Evolutionary conservation across 805 yeast genomes (phyloP).

Genomic region (Yamadazyma sp.): DNA sequence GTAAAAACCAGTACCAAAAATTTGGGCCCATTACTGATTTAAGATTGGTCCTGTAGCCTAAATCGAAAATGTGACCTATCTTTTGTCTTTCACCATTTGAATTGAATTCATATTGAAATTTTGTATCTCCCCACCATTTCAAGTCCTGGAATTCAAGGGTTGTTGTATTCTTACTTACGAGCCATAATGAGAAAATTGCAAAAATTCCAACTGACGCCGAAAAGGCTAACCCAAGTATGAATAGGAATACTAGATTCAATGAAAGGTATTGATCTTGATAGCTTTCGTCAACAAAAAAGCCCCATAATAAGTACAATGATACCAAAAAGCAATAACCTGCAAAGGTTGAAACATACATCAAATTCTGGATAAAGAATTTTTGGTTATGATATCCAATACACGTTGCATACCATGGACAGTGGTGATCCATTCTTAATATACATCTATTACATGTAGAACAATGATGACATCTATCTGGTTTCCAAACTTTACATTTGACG

Average conservation of each 20-base stretch:
- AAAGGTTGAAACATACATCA: constrained; percentile 52
- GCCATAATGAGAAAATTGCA: constrained; percentile 53
- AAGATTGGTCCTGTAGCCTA: constrained; percentile 69
- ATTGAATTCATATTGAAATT: constrained; percentile 33
- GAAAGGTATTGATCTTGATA: constrained; percentile 44
- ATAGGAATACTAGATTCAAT: constrained; percentile 57
- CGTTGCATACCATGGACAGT: constrained; percentile 87
- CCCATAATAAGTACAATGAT: constrained; percentile 42
- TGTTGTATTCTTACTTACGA: constrained; percentile 63
- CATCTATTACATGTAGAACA: constrained; percentile 50
- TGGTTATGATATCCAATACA: constrained; percentile 85
- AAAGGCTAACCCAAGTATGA: constrained; percentile 58
- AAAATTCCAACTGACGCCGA: constrained; percentile 44
- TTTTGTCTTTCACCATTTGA: constrained; percentile 38
- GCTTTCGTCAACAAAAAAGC: constrained; percentile 43
- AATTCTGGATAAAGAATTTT: constrained; percentile 73
- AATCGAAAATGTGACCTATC: constrained; percentile 69
- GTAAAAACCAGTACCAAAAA: constrained; percentile 70
- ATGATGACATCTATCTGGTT: constrained; percentile 60
- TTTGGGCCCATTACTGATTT: constrained; percentile 66
- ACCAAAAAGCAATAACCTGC: constrained; percentile 39
- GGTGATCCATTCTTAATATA: constrained; percentile 55
- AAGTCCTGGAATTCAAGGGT: constrained; percentile 75
- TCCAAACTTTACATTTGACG: constrained; percentile 52
- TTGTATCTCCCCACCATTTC: constrained; percentile 35